Percentiles rank a stretch among this genome's conserved stretches.
Evolutionary conservation across 306 rosid species (phyloP).

Genomic region (Vigna hirtella): DNA sequence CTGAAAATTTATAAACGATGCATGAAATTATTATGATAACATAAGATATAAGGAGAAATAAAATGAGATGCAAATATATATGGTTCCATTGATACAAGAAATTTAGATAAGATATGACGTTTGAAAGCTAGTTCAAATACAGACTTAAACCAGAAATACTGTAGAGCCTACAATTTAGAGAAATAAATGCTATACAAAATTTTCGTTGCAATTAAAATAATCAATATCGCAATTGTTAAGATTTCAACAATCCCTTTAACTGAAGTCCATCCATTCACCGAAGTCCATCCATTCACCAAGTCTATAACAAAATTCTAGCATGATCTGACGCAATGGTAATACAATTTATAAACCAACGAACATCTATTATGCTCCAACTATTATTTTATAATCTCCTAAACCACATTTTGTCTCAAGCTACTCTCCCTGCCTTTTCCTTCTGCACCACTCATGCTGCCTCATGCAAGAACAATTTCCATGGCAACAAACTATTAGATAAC

Average conservation of each 20-base stretch:
- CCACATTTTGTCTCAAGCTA: conserved; percentile 11
- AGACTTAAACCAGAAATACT: conserved; percentile 10
- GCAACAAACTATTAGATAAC: neutral
- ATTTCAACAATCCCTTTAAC: conserved; percentile 10
- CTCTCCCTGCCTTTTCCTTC: conserved; percentile 8
- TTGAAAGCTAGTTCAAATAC: conserved; percentile 22
- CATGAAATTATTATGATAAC: conserved; percentile 35
- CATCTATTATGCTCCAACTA: neutral
- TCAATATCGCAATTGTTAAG: conserved; percentile 16
- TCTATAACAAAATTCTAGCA: conserved; percentile 6
- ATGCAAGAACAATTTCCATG: neutral
- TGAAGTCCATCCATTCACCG: conserved; percentile 6
- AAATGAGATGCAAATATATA: conserved; percentile 14
- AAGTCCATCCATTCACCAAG: neutral
- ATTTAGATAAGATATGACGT: conserved; percentile 9
- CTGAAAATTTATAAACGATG: conserved; percentile 59
- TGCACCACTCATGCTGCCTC: conserved; percentile 20
- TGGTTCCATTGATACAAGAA: conserved; percentile 29
- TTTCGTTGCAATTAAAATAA: neutral
- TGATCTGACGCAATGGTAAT: conserved; percentile 11
- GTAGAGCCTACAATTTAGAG: conserved; percentile 12
- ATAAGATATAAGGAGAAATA: conserved; percentile 25
- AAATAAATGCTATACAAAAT: conserved; percentile 17
- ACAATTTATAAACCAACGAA: conserved; percentile 25
- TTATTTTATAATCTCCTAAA: conserved; percentile 1